These are phyloP conservation scores for Cystofilobasidium macerans DNA, from an alignment of 768 basidiomycete genomes.

Conservation along the genomic window DNA sequence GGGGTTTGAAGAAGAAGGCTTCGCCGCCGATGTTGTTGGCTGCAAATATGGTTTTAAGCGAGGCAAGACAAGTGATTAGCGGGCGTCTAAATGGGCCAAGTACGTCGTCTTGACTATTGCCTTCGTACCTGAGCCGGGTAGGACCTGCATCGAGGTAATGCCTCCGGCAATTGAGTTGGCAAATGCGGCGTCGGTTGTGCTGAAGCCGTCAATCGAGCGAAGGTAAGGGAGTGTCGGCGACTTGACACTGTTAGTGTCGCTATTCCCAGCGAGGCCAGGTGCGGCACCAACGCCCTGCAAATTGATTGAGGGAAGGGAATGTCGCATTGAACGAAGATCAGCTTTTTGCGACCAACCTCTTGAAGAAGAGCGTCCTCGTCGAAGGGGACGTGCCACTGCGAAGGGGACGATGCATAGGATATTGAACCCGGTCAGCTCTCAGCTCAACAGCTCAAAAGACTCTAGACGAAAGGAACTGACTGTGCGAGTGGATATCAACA, in stretches of 20 bases:
- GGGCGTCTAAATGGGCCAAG: too few species aligned
- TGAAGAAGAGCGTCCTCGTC: background rate
- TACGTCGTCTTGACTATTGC: too few species aligned
- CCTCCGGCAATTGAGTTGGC: slow-evolving; percentile 72
- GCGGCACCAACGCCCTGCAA: slow-evolving; percentile 3
- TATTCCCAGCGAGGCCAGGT: background rate
- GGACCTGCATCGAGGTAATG: slow-evolving; percentile 69
- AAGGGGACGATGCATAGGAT: background rate
- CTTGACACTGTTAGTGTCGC: slow-evolving; percentile 10
- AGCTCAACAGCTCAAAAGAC: background rate
- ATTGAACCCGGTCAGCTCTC: too few species aligned
- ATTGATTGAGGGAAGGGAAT: background rate
- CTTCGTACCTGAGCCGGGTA: slow-evolving; percentile 38
- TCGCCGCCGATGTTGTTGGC: slow-evolving; percentile 51
- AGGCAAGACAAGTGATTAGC: too few species aligned
- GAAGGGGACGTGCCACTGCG: background rate
- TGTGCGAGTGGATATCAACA: too few species aligned
- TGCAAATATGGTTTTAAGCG: too few species aligned
- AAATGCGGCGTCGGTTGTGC: slow-evolving; percentile 37
- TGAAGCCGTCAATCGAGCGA: slow-evolving; percentile 21
- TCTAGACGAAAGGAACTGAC: too few species aligned
- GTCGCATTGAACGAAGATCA: background rate
- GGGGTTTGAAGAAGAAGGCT: slow-evolving; percentile 64
- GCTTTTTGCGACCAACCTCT: background rate
- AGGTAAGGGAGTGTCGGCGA: slow-evolving; percentile 22